Evolutionary conservation across 345 rosid species (phyloP).

Genomic region (Atalantia buxifolia): DNA sequence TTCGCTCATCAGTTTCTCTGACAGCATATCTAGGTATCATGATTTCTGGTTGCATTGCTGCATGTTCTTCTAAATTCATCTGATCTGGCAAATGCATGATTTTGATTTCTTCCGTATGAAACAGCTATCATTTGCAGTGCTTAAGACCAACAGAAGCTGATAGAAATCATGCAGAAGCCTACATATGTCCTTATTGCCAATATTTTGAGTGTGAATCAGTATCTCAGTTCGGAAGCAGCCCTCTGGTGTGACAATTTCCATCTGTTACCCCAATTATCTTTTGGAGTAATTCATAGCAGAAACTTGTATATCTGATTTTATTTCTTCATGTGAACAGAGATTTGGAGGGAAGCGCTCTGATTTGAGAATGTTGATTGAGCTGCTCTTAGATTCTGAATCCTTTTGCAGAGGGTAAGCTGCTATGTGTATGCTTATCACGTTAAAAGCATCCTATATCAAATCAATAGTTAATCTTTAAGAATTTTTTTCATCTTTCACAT

Average conservation of each 20-base stretch:
- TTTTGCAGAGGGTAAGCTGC: conserved; percentile 40
- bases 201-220: conserved; percentile 23
- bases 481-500: neutral
- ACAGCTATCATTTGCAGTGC: conserved; percentile 66
- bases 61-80: neutral
- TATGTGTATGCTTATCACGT: neutral
- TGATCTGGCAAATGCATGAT: neutral
- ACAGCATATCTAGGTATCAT: neutral
- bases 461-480: neutral
- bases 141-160: conserved; percentile 26
- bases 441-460: neutral
- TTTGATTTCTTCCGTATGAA: conserved; percentile 16
- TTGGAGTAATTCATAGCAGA: neutral
- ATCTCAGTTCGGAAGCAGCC: conserved; percentile 21
- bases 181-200: conserved; percentile 48
- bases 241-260: conserved; percentile 34
- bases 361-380: conserved; percentile 34
- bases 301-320: conserved; percentile 14
- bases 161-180: conserved; percentile 19
- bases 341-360: conserved; percentile 33
- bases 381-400: conserved; percentile 37
- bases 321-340: conserved; percentile 34
- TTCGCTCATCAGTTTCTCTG: neutral
- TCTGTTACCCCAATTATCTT: neutral
- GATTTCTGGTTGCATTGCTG: neutral